Evolutionary conservation across 2,329 filamentous ascomycete genomes (phyloP).

Genomic region (Ophiobolus disseminans): DNA sequence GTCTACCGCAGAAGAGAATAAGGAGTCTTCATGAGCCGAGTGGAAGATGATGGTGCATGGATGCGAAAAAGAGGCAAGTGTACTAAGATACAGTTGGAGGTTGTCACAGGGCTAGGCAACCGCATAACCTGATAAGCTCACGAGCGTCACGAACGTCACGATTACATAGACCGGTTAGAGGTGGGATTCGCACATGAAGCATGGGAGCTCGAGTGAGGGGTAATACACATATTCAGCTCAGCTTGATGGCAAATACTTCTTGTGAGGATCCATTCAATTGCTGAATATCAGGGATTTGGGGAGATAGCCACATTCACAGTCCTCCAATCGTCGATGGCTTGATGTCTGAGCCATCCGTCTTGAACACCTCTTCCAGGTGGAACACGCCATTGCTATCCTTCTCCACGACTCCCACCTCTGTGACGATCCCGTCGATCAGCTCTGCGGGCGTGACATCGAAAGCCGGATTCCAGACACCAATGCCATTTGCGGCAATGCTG

Average conservation of each 20-base stretch:
- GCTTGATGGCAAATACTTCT: no score
- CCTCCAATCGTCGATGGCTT: conserved; percentile 45
- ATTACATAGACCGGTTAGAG: conserved; percentile 5
- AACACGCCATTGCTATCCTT: conserved; percentile 77
- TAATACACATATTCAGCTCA: no score
- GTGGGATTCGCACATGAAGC: no score
- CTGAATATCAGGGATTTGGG: not conserved
- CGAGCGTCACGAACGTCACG: conserved; percentile 3
- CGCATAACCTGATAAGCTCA: no score
- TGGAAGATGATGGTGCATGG: no score
- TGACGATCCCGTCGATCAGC: conserved; percentile 92
- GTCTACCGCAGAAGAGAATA: conserved; percentile 19
- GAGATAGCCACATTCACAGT: not conserved
- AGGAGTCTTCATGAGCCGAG: conserved; percentile 16
- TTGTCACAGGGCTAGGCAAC: no score
- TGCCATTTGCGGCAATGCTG: conserved; percentile 77
- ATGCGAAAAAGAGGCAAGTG: no score
- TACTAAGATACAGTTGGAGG: no score
- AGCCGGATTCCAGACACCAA: conserved; percentile 93
- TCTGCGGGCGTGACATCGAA: conserved; percentile 93
- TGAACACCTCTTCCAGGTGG: conserved; percentile 58
- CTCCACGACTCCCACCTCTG: conserved; percentile 85
- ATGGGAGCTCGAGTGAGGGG: no score
- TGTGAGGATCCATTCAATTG: no score
- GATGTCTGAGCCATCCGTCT: conserved; percentile 26